Conservation (phyloP, 2,329 filamentous ascomycete species). For the Colletotrichum falcatum region DNA sequence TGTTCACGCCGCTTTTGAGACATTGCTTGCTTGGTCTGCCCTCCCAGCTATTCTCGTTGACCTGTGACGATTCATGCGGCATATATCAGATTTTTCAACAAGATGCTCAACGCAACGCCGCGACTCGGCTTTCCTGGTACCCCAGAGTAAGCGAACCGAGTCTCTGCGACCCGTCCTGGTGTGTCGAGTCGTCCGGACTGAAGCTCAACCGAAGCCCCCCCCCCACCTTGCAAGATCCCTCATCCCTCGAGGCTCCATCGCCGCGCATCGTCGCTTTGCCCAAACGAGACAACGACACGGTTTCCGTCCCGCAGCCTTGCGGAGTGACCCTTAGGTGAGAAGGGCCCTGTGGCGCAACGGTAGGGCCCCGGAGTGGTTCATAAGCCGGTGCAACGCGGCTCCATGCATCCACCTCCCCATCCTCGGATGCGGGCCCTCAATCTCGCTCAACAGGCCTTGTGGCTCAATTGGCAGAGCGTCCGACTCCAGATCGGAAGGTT, state of each 20-base stretch:
- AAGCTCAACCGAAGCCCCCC: background rate
- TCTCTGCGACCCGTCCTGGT: background rate
- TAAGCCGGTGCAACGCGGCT: rapidly evolving
- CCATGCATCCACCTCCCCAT: background rate
- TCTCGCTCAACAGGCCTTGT: background rate
- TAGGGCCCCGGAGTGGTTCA: background rate
- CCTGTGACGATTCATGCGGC: background rate
- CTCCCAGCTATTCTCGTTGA: no score
- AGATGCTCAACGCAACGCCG: background rate
- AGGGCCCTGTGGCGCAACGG: no score
- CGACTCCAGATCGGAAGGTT: conserved; percentile 25
- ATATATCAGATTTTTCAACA: background rate
- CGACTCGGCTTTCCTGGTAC: background rate
- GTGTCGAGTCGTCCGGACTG: background rate
- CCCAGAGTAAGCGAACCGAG: background rate
- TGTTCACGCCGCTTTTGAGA: background rate
- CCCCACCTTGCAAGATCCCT: background rate
- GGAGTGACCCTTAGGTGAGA: background rate
- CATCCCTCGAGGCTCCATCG: background rate
- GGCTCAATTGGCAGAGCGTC: conserved; percentile 16
- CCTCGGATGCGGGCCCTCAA: background rate
- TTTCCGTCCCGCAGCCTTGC: background rate
- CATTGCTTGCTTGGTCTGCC: background rate
- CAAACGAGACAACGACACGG: background rate
- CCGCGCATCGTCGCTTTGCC: background rate